Evolutionary conservation across 2,329 filamentous ascomycete genomes (phyloP), one percentile per base, ranked within the genome.

Genomic region (Chalaropsis ovoidea): DNA sequence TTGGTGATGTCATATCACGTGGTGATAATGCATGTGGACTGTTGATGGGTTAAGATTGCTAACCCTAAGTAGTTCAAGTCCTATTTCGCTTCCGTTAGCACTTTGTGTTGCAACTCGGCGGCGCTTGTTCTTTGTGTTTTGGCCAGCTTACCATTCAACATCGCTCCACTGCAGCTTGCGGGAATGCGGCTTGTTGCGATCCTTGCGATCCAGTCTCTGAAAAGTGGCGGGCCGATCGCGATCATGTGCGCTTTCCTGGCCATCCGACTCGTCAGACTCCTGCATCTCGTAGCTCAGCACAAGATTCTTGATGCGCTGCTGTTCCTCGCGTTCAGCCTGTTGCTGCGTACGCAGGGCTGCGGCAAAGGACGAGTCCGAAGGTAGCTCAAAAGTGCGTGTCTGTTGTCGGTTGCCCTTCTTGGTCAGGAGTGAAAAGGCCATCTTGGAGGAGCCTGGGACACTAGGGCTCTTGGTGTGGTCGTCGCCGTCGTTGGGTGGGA

Each of bases 231-330:
- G 74, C 71, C 80, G 80, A 49, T 85, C 82, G 71, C 78, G 74
- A 66, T 77, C 65, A 3, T 39, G 58, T 31, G 27, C 61, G 15
- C 22, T 42, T 49, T 61, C 63, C 22, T 45, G 63, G 13, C 90
- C 87, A 79, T 94, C 89, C 72, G 81, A 77, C 69, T 91, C 86
- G 73, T 95, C 89, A 70, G 80, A 86, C 72, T 95, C 91, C 63
- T 90, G 86, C 73, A 96, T 84, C 76, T 99, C 94, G 73, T 96
- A 95, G 76, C 96, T 97, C 70, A 99, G 80, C 64, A 99, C 94
- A 58, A 99, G 81, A 72, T 90, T 96, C 79, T 99, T 99, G 83
- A 99, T 99, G 69, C 94, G 89, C 75, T 96, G 91, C 75, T 99
- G 93, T 75, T 99, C 95, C 73, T 96, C 94, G 64, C 88, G 87